Evolutionary conservation across 2,329 filamentous ascomycete genomes (phyloP).

Genomic region (Diaporthe velutina): DNA sequence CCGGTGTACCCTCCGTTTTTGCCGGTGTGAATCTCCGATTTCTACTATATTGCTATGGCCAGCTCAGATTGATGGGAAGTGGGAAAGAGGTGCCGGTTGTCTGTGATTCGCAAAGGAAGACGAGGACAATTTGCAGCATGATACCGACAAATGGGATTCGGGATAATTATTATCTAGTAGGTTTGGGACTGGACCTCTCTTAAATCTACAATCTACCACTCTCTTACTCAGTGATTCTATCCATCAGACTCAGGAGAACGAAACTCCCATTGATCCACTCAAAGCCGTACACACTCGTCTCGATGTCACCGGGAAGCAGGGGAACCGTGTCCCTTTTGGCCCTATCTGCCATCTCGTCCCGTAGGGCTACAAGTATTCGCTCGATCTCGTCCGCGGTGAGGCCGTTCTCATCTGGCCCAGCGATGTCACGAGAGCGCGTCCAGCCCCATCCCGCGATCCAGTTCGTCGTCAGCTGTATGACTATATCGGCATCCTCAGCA

Average conservation of each 20-base stretch:
- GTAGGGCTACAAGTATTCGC: neutral
- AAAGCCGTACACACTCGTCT: conserved; percentile 2
- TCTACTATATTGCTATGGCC: no score
- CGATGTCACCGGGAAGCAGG: neutral
- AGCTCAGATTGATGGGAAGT: no score
- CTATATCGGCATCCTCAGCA: neutral
- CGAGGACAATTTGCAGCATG: neutral
- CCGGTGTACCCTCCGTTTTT: no score
- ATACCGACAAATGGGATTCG: neutral
- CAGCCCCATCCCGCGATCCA: neutral
- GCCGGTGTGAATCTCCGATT: no score
- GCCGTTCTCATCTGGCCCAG: neutral
- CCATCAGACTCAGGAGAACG: neutral
- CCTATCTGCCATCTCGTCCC: neutral
- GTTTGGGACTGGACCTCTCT: neutral
- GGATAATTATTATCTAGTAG: neutral
- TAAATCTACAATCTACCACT: neutral
- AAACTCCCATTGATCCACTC: conserved; percentile 16
- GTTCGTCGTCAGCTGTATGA: neutral
- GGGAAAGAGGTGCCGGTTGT: no score
- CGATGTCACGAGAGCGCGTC: conserved; percentile 1
- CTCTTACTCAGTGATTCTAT: neutral
- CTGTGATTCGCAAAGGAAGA: no score
- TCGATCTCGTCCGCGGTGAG: neutral
- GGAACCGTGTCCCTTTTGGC: neutral